Percentiles rank a stretch among this genome's conserved stretches.
phyloP scores from a whole-genome alignment of 257 asterid species.

The Ophiorrhiza pumila region DNA sequence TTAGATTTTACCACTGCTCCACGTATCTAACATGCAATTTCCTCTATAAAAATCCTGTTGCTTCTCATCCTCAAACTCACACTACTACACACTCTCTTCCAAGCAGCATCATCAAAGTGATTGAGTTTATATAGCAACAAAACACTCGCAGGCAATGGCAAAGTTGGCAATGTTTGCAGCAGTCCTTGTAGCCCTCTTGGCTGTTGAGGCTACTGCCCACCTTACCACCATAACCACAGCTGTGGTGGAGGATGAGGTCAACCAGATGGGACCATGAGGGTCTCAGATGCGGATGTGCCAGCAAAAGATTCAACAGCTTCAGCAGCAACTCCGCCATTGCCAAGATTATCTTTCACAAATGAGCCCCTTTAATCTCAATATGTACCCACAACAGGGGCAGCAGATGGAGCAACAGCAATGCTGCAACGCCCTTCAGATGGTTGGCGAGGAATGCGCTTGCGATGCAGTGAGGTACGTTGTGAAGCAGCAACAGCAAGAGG shows the following conservation, averaged over 20 bases:
- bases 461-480: conserved; percentile 33
- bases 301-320: conserved; percentile 3
- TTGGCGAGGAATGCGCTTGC: conserved; percentile 37
- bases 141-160: too few relatives aligned
- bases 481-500: conserved; percentile 27
- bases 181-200: conserved; percentile 23
- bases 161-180: conserved; percentile 15
- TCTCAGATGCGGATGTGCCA: conserved; percentile 11
- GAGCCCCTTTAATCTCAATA: neutral
- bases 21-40: conserved; percentile 16
- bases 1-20: conserved; percentile 11
- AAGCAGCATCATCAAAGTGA: too few relatives aligned
- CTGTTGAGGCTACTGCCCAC: conserved; percentile 16
- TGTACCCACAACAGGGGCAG: conserved; percentile 8
- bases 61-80: neutral
- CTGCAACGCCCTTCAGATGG: conserved; percentile 28
- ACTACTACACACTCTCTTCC: neutral
- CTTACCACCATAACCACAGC: conserved; percentile 29
- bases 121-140: too few relatives aligned
- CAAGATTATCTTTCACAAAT: conserved; percentile 9
- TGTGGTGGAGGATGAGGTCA: conserved; percentile 4
- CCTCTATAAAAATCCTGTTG: conserved; percentile 6
- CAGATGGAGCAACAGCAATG: conserved; percentile 20
- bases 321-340: conserved; percentile 17
- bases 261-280: conserved; percentile 3